Evolutionary conservation across 805 yeast genomes (phyloP).

Genomic region (Blastobotrys americana): DNA sequence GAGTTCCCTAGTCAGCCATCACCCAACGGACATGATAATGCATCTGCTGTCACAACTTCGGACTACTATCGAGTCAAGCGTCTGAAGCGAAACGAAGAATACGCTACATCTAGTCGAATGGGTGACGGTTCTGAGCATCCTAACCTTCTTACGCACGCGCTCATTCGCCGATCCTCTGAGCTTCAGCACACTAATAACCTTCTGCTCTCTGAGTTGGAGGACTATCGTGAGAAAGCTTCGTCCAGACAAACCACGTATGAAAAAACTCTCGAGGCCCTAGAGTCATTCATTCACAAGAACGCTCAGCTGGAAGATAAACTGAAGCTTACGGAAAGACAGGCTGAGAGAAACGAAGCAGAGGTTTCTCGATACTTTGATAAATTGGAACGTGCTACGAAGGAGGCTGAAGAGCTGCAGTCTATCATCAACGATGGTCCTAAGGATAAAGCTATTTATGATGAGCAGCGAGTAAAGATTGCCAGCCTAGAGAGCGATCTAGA

Average conservation of each 20-base stretch:
- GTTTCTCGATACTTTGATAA: conserved; percentile 19
- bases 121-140: conserved; percentile 4
- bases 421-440: conserved; percentile 21
- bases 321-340: conserved; percentile 20
- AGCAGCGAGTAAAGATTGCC: conserved; percentile 38
- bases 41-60: not conserved
- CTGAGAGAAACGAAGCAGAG: conserved; percentile 21
- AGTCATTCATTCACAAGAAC: conserved; percentile 42
- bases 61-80: conserved; percentile 20
- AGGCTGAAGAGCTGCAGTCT: conserved; percentile 26
- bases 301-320: conserved; percentile 28
- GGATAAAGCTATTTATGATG: conserved; percentile 26
- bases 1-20: conserved; percentile 1
- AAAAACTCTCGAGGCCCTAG: conserved; percentile 39
- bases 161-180: conserved; percentile 37
- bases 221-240: conserved; percentile 36
- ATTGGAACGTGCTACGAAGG: conserved; percentile 26
- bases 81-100: conserved; percentile 14
- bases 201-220: conserved; percentile 43
- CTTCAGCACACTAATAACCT: conserved; percentile 41
- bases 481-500: conserved; percentile 42
- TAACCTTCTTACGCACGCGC: not conserved
- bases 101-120: conserved; percentile 3
- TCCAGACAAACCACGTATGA: conserved; percentile 39
- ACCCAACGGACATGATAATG: not conserved